Evolutionary conservation across 2,329 filamentous ascomycete genomes (phyloP).

Genomic region (Arthroderma uncinatum): DNA sequence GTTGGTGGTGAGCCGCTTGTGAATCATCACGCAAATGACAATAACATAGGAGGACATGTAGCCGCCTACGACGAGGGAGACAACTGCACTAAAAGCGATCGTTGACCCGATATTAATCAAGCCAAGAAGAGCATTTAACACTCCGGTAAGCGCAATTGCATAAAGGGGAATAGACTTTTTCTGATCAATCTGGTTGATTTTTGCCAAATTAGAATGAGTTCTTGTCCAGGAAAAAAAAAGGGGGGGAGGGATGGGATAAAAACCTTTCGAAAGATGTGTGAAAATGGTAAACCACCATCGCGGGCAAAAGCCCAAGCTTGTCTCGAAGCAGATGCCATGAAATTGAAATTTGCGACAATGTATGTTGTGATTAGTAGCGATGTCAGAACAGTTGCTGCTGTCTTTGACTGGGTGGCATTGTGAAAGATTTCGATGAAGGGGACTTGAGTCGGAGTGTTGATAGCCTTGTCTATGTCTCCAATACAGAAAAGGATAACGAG

Average conservation of each 20-base stretch:
- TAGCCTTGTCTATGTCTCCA: slow-evolving; percentile 6
- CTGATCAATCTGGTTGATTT: not conserved
- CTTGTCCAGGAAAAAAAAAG: not conserved
- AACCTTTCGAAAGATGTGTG: slow-evolving; percentile 11
- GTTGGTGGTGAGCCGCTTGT: slow-evolving; percentile 31
- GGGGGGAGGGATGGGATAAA: not conserved
- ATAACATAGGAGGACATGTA: slow-evolving; percentile 36
- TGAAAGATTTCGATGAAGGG: slow-evolving; percentile 28
- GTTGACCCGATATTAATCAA: slow-evolving; percentile 43
- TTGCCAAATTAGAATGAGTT: not conserved
- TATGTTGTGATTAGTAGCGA: slow-evolving; percentile 21
- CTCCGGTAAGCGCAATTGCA: slow-evolving; percentile 3
- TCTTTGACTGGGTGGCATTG: slow-evolving; percentile 21
- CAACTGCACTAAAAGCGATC: slow-evolving; percentile 35
- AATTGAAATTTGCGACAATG: slow-evolving; percentile 22
- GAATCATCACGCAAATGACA: slow-evolving; percentile 36
- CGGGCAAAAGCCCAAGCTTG: slow-evolving; percentile 36
- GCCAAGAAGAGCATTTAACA: slow-evolving; percentile 23
- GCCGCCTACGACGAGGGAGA: slow-evolving; percentile 33
- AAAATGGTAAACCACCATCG: slow-evolving; percentile 44
- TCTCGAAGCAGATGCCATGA: slow-evolving; percentile 26
- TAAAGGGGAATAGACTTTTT: slow-evolving; percentile 4
- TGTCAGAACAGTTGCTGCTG: slow-evolving; percentile 20
- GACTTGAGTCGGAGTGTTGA: slow-evolving; percentile 20
- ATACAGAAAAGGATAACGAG: slow-evolving; percentile 2